Conservation (phyloP, 2,329 filamentous ascomycete species). For the Arachnomyces sp. region DNA sequence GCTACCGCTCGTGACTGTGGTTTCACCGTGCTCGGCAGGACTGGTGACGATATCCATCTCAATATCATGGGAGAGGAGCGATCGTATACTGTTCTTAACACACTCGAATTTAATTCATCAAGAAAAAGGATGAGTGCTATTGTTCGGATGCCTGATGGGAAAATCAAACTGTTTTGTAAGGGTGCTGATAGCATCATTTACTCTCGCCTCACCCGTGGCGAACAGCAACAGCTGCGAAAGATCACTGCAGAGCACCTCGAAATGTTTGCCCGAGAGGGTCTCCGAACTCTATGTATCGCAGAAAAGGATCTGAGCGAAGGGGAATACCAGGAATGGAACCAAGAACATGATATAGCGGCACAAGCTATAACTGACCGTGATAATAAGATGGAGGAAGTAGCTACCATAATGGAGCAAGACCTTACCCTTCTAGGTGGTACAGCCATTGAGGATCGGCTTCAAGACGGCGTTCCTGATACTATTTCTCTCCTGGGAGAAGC, state of each 20-base stretch:
- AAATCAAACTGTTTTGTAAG: constrained; percentile 90
- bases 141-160: constrained; percentile 84
- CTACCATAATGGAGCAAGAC: constrained; percentile 85
- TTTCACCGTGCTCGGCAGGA: constrained; percentile 79
- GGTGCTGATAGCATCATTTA: constrained; percentile 97
- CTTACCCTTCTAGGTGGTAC: constrained; percentile 84
- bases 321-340: constrained; percentile 78
- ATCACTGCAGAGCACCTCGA: constrained; percentile 89
- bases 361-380: constrained; percentile 78
- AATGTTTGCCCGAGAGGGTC: constrained; percentile 90
- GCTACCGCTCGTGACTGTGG: constrained; percentile 91
- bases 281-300: constrained; percentile 91
- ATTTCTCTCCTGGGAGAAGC: constrained; percentile 85
- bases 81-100: constrained; percentile 83
- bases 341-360: constrained; percentile 79
- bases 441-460: constrained; percentile 91
- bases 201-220: constrained; percentile 73
- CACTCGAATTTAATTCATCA: constrained; percentile 93
- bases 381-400: constrained; percentile 82
- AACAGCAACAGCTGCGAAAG: constrained; percentile 75
- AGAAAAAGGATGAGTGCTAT: constrained; percentile 98
- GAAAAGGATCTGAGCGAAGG: constrained; percentile 71
- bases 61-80: constrained; percentile 82
- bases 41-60: constrained; percentile 71
- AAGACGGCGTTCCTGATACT: constrained; percentile 93